Conservation (phyloP, 2,329 filamentous ascomycete species). For the Penicillium sclerotiorum region DNA sequence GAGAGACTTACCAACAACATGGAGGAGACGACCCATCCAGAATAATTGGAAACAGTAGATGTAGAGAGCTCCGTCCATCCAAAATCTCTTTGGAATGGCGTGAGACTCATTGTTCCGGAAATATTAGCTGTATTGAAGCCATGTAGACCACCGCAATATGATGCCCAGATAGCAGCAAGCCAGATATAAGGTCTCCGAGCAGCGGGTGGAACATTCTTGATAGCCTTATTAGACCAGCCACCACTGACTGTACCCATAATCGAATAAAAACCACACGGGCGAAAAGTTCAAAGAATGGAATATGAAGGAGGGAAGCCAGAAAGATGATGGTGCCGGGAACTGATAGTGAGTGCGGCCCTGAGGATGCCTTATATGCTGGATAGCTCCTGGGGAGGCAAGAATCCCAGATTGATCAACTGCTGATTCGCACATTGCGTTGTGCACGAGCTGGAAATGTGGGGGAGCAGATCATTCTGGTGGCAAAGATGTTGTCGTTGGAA, state of each 20-base stretch:
- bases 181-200: constrained; percentile 19
- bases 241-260: constrained; percentile 20
- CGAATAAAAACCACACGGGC: no score
- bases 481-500: no score
- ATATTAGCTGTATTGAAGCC: constrained; percentile 29
- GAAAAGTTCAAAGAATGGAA: no score
- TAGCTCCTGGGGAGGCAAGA: no score
- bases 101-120: constrained; percentile 24
- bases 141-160: constrained; percentile 24
- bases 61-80: constrained; percentile 16
- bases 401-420: no score
- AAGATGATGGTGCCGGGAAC: no score
- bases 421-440: no score
- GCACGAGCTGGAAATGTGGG: no score
- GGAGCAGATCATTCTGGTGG: no score
- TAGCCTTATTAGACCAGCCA: constrained; percentile 18
- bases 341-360: no score
- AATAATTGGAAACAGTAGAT: constrained; percentile 13
- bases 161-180: constrained; percentile 23
- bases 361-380: no score
- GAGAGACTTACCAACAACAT: constrained; percentile 20
- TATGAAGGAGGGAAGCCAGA: no score
- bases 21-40: constrained; percentile 24
- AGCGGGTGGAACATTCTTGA: constrained; percentile 17
- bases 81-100: constrained; percentile 21